Conservation (phyloP, 2,329 filamentous ascomycete species). For the Lachnellula willkommii region DNA sequence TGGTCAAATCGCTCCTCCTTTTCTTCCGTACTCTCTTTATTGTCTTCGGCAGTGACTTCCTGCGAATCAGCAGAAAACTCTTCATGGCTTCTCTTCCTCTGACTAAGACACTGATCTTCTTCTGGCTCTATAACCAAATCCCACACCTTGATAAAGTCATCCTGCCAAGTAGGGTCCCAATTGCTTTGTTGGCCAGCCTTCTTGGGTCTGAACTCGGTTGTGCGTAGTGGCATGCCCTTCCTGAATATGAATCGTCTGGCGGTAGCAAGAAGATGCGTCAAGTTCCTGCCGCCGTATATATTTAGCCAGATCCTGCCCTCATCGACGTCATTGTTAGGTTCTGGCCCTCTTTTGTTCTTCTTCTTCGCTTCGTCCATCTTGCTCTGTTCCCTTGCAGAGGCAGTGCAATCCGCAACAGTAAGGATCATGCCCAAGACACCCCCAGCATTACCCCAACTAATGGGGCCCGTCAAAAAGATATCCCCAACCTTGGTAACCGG, state of each 20-base stretch:
- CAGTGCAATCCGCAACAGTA: constrained; percentile 67
- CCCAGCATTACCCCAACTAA: constrained; percentile 71
- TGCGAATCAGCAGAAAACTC: constrained; percentile 36
- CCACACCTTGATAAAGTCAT: constrained; percentile 79
- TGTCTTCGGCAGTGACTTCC: constrained; percentile 13
- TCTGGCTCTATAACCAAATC: constrained; percentile 57
- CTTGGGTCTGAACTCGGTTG: constrained; percentile 54
- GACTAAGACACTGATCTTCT: constrained; percentile 26
- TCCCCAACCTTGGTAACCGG: constrained; percentile 63
- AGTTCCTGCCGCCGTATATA: constrained; percentile 76
- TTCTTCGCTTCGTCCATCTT: constrained; percentile 38
- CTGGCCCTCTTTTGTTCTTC: constrained; percentile 13
- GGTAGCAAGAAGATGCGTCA: constrained; percentile 76
- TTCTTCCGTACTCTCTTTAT: constrained; percentile 31
- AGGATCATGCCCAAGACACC: constrained; percentile 82
- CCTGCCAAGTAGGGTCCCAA: constrained; percentile 62
- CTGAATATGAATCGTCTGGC: constrained; percentile 81
- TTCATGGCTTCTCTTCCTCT: constrained; percentile 44
- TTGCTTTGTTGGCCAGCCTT: constrained; percentile 25
- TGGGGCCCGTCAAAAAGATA: constrained; percentile 75
- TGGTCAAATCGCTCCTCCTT: constrained; percentile 40
- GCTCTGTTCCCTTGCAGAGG: constrained; percentile 41
- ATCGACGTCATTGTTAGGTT: constrained; percentile 17
- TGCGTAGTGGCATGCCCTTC: constrained; percentile 68
- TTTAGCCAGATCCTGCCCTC: constrained; percentile 42